phyloP scores from a whole-genome alignment of 148 eudicot species.

The Rheum nobile region DNA sequence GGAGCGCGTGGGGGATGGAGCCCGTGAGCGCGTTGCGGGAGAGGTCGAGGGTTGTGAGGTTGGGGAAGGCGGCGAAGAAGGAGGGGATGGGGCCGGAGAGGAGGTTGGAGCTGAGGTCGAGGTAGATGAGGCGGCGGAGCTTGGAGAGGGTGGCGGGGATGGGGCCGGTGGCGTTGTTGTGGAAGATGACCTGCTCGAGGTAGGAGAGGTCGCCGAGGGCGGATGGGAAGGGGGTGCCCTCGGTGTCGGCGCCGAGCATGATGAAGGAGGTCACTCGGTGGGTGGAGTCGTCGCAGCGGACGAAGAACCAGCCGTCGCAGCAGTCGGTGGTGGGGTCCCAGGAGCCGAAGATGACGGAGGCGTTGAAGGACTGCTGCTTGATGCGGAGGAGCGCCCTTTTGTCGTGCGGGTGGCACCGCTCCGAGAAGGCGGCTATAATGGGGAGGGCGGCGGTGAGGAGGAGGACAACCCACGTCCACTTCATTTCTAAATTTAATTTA shows the following conservation, averaged over 20 bases:
- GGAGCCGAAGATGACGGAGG: conserved; percentile 21
- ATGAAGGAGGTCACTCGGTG: conserved; percentile 10
- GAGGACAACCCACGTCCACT: background rate
- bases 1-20: background rate
- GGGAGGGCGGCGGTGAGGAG: background rate
- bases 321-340: conserved; percentile 36
- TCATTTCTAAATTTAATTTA: background rate
- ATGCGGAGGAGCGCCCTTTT: conserved; percentile 30
- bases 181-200: conserved; percentile 17
- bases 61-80: conserved; percentile 11
- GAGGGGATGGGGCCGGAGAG: conserved; percentile 25
- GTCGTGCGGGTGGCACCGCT: conserved; percentile 30
- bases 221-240: conserved; percentile 6
- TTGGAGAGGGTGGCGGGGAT: conserved; percentile 20
- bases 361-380: conserved; percentile 18
- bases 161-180: conserved; percentile 19
- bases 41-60: conserved; percentile 11
- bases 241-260: conserved; percentile 1
- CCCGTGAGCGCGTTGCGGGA: conserved; percentile 10
- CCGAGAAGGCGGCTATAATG: background rate
- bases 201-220: conserved; percentile 14
- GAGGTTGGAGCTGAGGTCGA: conserved; percentile 21
- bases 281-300: conserved; percentile 19
- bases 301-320: conserved; percentile 16
- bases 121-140: conserved; percentile 14